A percentile compares a stretch with the other conserved stretches of the same genome.
These are phyloP conservation scores for Trichoderma polysporum DNA, from an alignment of 2,329 filamentous ascomycete genomes.

Conservation along the genomic window DNA sequence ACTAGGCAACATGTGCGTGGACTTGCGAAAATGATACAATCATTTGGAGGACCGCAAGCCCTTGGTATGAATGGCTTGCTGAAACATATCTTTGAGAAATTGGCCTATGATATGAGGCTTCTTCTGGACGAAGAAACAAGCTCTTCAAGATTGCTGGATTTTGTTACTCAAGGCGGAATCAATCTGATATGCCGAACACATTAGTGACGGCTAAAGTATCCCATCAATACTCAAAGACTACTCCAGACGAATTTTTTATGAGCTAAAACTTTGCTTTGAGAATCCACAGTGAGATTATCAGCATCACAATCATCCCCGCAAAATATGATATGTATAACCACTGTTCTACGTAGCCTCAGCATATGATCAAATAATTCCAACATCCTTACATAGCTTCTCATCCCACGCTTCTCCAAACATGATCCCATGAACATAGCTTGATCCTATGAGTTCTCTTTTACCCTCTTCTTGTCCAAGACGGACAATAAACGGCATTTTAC, in stretches of 20 bases:
- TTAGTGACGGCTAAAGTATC: neutral
- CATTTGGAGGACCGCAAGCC: neutral
- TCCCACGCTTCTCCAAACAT: slow-evolving; percentile 13
- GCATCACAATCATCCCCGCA: too few relatives aligned
- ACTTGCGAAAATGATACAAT: neutral
- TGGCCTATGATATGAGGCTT: neutral
- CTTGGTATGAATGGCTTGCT: neutral
- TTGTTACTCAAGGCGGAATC: neutral
- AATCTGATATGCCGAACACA: neutral
- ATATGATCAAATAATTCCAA: neutral
- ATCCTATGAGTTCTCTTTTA: neutral
- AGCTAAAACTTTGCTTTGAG: neutral
- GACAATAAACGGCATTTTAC: slow-evolving; percentile 4
- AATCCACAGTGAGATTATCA: neutral
- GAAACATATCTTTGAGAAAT: neutral
- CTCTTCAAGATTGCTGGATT: neutral
- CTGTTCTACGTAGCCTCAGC: neutral
- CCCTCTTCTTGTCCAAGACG: neutral
- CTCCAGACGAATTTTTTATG: neutral
- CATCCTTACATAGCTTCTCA: neutral
- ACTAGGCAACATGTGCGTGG: slow-evolving; percentile 3
- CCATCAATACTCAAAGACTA: neutral
- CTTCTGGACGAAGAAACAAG: neutral
- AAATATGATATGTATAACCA: neutral
- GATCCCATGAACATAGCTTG: slow-evolving; percentile 12